Percentiles rank a stretch among this genome's conserved stretches.
Evolutionary conservation across 2,329 filamentous ascomycete genomes (phyloP).

Genomic region (Hymenoscyphus albidus): DNA sequence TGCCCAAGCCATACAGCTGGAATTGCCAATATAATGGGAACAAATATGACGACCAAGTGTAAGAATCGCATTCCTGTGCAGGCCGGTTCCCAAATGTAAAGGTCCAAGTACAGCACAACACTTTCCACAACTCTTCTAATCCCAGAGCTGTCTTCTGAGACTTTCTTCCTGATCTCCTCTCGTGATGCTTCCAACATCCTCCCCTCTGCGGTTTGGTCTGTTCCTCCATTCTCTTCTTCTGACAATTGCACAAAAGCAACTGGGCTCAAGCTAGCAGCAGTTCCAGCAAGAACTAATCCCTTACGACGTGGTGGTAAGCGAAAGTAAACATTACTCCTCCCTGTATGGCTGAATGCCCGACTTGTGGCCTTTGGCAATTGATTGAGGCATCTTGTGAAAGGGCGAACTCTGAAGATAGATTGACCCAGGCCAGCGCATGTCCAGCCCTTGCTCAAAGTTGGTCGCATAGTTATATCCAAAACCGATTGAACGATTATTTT

Average conservation of each 20-base stretch:
- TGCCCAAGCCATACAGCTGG: slow-evolving; percentile 77
- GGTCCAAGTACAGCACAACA: slow-evolving; percentile 64
- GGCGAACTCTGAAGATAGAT: slow-evolving; percentile 33
- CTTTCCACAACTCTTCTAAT: slow-evolving; percentile 55
- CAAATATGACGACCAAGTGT: slow-evolving; percentile 81
- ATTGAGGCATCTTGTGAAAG: slow-evolving; percentile 25
- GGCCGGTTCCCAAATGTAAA: slow-evolving; percentile 77
- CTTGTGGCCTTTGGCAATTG: slow-evolving; percentile 16
- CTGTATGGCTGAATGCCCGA: slow-evolving; percentile 16
- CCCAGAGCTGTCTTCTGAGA: slow-evolving; percentile 59
- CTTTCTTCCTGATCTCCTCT: slow-evolving; percentile 68
- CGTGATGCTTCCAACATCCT: slow-evolving; percentile 84
- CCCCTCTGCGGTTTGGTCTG: slow-evolving; percentile 69
- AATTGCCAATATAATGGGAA: slow-evolving; percentile 78
- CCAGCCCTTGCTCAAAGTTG: slow-evolving; percentile 42
- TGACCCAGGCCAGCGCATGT: slow-evolving; percentile 43
- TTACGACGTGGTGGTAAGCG: slow-evolving; percentile 17
- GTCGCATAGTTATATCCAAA: slow-evolving; percentile 40
- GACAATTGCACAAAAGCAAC: slow-evolving; percentile 56
- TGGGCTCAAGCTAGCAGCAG: slow-evolving; percentile 43
- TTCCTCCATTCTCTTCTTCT: slow-evolving; percentile 49
- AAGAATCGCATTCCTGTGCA: slow-evolving; percentile 85
- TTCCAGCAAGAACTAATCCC: slow-evolving; percentile 26
- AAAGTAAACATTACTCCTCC: slow-evolving; percentile 14
- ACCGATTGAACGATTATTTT: background rate